Percentiles rank a stretch among this genome's conserved stretches.
phyloP scores from a whole-genome alignment of 805 yeast genomes.

The Zygosaccharomyces rouxii region DNA sequence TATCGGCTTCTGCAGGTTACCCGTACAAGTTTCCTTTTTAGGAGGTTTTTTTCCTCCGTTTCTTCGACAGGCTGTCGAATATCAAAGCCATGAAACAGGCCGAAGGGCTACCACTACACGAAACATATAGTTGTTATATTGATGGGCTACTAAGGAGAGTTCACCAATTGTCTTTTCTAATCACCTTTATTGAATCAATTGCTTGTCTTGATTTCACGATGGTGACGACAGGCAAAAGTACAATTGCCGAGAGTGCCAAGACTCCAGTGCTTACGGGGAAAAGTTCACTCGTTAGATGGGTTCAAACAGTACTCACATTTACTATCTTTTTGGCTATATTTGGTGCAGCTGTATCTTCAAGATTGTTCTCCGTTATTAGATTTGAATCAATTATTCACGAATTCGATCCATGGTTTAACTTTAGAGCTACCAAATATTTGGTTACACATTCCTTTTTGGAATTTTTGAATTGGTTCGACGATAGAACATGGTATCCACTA shows the following conservation, averaged over 20 bases:
- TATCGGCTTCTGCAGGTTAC: too few relatives aligned
- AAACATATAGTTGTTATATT: too few relatives aligned
- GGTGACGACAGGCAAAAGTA: slow-evolving; percentile 1
- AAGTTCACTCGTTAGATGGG: slow-evolving; percentile 12
- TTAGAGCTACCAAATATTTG: slow-evolving; percentile 89
- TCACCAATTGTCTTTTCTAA: neutral
- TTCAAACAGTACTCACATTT: slow-evolving; percentile 44
- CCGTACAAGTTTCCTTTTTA: neutral
- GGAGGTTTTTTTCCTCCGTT: neutral
- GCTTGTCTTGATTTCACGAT: neutral
- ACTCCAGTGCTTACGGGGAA: neutral
- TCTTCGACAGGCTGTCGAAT: slow-evolving; percentile 1
- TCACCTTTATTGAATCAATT: neutral
- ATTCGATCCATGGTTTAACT: slow-evolving; percentile 96
- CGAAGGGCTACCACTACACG: neutral
- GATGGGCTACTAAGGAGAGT: too few relatives aligned
- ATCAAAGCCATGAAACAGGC: neutral
- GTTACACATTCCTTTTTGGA: slow-evolving; percentile 81
- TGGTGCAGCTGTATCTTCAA: slow-evolving; percentile 86
- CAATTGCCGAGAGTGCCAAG: neutral
- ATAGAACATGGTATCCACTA: slow-evolving; percentile 97
- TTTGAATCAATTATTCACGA: slow-evolving; percentile 97
- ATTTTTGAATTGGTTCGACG: slow-evolving; percentile 97
- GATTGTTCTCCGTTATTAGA: slow-evolving; percentile 93
- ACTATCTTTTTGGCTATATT: slow-evolving; percentile 72